Percentiles rank a stretch among this genome's conserved stretches.
Conservation (phyloP, 345 rosid genomes). For the Sisymbrium irio region DNA sequence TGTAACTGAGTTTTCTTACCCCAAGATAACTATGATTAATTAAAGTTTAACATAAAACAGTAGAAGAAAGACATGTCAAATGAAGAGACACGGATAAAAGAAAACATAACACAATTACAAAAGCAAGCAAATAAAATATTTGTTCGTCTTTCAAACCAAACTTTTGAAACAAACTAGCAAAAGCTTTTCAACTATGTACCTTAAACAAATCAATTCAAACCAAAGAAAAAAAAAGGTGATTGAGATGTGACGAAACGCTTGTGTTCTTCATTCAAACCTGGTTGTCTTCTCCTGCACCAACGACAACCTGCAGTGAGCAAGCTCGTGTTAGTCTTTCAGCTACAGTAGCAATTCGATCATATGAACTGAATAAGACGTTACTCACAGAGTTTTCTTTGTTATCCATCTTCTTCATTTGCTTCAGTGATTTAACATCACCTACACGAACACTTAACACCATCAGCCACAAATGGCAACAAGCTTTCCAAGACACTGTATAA, state of each 20-base stretch:
- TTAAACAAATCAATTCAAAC: conserved; percentile 25
- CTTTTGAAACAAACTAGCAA: conserved; percentile 1
- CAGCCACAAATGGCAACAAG: neutral
- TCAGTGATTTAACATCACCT: conserved; percentile 48
- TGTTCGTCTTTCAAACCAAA: conserved; percentile 33
- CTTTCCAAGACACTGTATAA: neutral
- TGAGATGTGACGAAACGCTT: neutral
- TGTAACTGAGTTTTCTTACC: neutral
- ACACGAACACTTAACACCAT: conserved; percentile 12
- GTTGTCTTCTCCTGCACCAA: conserved; percentile 28
- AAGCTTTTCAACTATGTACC: conserved; percentile 26
- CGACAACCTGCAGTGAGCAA: conserved; percentile 13
- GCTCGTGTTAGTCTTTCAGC: neutral
- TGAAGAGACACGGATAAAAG: neutral
- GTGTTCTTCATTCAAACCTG: conserved; percentile 26
- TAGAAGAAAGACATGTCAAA: neutral
- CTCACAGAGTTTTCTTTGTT: conserved; percentile 67
- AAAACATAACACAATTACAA: conserved; percentile 15
- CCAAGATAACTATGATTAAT: neutral
- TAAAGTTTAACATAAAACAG: neutral
- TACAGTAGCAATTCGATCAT: neutral
- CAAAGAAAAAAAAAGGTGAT: conserved; percentile 15
- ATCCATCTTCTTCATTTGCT: conserved; percentile 37
- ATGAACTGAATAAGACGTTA: neutral
- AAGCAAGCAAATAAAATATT: conserved; percentile 9